Base-by-base conservation (phyloP, 805 yeast genomes). In the Teunomyces funiuensis region DNA sequence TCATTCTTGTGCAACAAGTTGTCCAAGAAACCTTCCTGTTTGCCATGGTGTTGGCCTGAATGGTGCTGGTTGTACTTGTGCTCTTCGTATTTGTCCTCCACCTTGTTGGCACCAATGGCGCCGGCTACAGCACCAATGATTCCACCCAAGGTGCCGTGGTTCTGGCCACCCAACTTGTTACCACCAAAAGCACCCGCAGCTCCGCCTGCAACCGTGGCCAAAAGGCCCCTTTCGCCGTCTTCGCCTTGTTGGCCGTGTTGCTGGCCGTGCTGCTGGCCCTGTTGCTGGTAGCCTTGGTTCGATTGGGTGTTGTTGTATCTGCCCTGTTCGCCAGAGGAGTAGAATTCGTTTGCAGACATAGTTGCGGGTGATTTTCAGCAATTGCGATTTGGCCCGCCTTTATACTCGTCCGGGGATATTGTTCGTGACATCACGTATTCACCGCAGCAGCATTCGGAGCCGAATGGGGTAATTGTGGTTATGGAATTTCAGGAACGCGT, bases 161-260 rank as follows among this genome's bases (percentile, higher is more conserved):
- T 44, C 34, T 37, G 33, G 6, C 62, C 59, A 13, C 55, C 47
- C 28, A 60, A 14, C 49, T 60, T 60, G 37, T 47, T 43, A 22
- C 65, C 65, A 22, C 55, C 63, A 27, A 43, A 50, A 14, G 58
- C 64, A 38, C 65, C 65, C 8, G 61, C 62, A n/a, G 56, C 61
- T 37, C 62, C 64, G 17, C 64, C 65, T 7, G 46, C 62, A 14
- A 60, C 47, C 10, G 60, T 49, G 22, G 60, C 49, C 20, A 59
- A 14, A 17, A 60, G 48, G 2, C 65, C 65, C 42, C 57, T 52
- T 29, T 60, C 65, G 20, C 63, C 65, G n/a, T 44, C 43, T 22
- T 45, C 50, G 28, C 49, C 51, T n/a, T 42, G 42, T 20, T 42
- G 50, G 33, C 42, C 37, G 25, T 41, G 37, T 13, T 25, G 30